Base-by-base conservation (phyloP, 768 basidiomycete species). In the Mycena kentingensis region DNA sequence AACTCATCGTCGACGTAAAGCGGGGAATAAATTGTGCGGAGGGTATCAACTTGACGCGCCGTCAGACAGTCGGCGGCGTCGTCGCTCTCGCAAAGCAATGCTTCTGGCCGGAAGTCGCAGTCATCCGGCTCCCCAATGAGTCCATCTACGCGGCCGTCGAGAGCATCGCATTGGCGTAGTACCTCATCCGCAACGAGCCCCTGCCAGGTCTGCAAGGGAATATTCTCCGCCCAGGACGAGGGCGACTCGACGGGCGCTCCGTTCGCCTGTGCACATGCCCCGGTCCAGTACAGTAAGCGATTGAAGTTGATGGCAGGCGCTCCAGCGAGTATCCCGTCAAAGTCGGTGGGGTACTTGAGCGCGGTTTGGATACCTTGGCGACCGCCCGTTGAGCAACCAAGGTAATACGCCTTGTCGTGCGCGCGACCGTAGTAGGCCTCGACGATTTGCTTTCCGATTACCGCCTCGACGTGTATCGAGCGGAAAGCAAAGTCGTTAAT, bases 301-400 rank as follows among this genome's bases (percentile, higher is more conserved):
- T 57, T 57, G 13, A 28, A 53, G 31, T 60, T 46, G 16, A 49
- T 62, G 13, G 64, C 65, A 2, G 67, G 67, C 22, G 64, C 52
- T 2, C 67, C 67, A 5, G 64, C 63, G 12, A 68, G 28, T 19
- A 67, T 54, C 12, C 63, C 67, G 54, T 67, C 64, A 45, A 68
- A 68, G 46, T 68, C 65, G 1, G 56, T 59, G 1, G 67, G 67
- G 31, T 46, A 66, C n/a, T 55, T 49, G 36, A 60, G 55, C 18
- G 64, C 63, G 5, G 60, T 50, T 37, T 63, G 60, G 8, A 59
- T 56, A 5, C 60, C 67, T 51, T 67, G 65, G 18, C 67, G 60
- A 7, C 67, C 67, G 8, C 65, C 67, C 1, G 58, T 64, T 1
- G 64, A 65, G 52, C 67, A 68, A 13, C 67, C 67, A 13, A 61